phyloP scores from a whole-genome alignment of 2,329 filamentous ascomycete genomes.

The Cladophialophora immunda region DNA sequence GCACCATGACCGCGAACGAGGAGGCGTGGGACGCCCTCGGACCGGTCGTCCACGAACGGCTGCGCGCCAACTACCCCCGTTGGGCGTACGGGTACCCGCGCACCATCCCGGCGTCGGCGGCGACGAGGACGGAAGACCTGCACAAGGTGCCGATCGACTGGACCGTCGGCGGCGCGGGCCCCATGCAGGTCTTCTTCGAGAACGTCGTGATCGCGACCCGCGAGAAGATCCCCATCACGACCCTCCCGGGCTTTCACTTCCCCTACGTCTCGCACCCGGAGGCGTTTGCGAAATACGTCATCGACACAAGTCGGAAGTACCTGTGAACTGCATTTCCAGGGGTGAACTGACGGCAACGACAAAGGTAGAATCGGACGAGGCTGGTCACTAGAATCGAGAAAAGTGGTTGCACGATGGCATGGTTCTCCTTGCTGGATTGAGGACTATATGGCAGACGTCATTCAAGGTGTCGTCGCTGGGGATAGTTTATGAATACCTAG shows the following conservation, averaged over 20 bases:
- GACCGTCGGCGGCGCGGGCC: conserved; percentile 24
- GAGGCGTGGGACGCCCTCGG: conserved; percentile 22
- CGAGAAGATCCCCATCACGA: conserved; percentile 12
- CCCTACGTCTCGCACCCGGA: conserved; percentile 30
- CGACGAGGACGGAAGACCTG: conserved; percentile 11
- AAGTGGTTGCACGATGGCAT: too few species aligned
- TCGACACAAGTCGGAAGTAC: conserved; percentile 23
- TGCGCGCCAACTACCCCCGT: conserved; percentile 19
- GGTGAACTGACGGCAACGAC: too few species aligned
- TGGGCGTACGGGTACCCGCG: conserved; percentile 24
- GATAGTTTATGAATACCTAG: too few species aligned
- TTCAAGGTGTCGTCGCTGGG: too few species aligned
- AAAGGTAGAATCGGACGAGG: not conserved
- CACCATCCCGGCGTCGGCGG: conserved; percentile 13
- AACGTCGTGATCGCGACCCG: conserved; percentile 23
- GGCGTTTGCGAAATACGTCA: conserved; percentile 22
- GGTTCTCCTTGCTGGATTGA: too few species aligned
- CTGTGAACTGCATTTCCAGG: conserved; percentile 2
- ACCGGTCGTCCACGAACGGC: conserved; percentile 16
- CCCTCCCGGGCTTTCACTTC: conserved; percentile 26
- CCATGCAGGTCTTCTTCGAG: conserved; percentile 12
- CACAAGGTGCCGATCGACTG: conserved; percentile 24
- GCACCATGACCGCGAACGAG: conserved; percentile 1
- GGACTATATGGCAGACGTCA: too few species aligned
- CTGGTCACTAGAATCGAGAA: too few species aligned